Conservation (phyloP, 1,139 yeast genomes). For the Entelexis sorbosivorans region DNA sequence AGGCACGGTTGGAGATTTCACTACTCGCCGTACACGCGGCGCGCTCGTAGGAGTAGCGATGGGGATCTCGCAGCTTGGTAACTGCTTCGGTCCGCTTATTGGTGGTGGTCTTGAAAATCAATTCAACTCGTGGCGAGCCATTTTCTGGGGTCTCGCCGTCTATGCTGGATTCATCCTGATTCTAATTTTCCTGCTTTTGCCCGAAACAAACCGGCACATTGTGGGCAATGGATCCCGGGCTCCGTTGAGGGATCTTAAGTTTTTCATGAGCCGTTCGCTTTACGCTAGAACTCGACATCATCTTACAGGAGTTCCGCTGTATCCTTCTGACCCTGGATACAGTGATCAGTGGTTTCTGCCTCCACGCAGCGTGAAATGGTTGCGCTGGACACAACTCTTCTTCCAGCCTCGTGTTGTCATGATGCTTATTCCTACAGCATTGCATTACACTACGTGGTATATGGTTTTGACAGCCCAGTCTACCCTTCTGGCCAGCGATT, state of each 20-base stretch:
- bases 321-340: constrained; percentile 16
- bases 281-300: constrained; percentile 15
- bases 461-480: constrained; percentile 56
- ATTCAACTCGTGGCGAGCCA: constrained; percentile 57
- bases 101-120: constrained; percentile 55
- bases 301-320: constrained; percentile 19
- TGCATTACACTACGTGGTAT: constrained; percentile 61
- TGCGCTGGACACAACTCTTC: constrained; percentile 30
- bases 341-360: constrained; percentile 36
- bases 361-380: constrained; percentile 36
- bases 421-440: constrained; percentile 42
- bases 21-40: constrained; percentile 54
- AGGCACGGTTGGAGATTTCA: constrained; percentile 60
- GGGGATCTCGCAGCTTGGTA: constrained; percentile 60
- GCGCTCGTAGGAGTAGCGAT: constrained; percentile 48
- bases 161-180: constrained; percentile 29
- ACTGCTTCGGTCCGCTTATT: constrained; percentile 63
- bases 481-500: constrained; percentile 39
- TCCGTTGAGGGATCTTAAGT: constrained; percentile 11
- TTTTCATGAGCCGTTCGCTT: constrained; percentile 19
- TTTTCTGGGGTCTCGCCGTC: constrained; percentile 63
- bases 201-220: constrained; percentile 59
- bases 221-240: constrained; percentile 50
- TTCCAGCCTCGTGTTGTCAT: constrained; percentile 32
- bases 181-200: constrained; percentile 35